These are phyloP conservation scores for Solanum chiquidenum DNA, from an alignment of 257 asterid genomes.

Conservation along the genomic window DNA sequence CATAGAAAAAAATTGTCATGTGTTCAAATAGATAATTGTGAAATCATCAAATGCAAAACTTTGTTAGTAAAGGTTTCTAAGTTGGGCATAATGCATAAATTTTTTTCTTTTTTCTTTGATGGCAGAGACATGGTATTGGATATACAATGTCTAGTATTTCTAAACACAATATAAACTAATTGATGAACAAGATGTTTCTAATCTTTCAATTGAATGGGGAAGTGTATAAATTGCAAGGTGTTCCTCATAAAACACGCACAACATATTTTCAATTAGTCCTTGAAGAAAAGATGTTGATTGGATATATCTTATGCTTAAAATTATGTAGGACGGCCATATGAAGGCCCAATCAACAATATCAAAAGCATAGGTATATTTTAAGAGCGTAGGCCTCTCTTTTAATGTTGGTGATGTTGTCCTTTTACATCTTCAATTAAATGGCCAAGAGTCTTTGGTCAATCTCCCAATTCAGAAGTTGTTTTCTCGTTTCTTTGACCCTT, in stretches of 20 bases:
- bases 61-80: background rate
- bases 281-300: background rate
- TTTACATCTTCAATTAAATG: background rate
- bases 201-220: background rate
- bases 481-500: background rate
- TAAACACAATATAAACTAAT: conserved; percentile 2
- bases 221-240: background rate
- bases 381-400: background rate
- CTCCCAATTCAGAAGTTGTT: background rate
- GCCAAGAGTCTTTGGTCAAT: background rate
- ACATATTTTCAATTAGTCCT: background rate
- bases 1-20: background rate
- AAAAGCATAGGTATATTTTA: background rate
- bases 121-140: background rate
- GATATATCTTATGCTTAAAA: background rate
- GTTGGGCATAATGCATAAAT: background rate
- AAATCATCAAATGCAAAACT: background rate
- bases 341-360: background rate
- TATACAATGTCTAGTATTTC: background rate
- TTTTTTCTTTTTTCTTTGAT: background rate
- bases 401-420: background rate
- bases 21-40: background rate
- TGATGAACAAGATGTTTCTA: background rate
- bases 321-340: background rate
- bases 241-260: background rate